phyloP scores from a whole-genome alignment of 148 eudicot genomes.

The Chenopodium album region DNA sequence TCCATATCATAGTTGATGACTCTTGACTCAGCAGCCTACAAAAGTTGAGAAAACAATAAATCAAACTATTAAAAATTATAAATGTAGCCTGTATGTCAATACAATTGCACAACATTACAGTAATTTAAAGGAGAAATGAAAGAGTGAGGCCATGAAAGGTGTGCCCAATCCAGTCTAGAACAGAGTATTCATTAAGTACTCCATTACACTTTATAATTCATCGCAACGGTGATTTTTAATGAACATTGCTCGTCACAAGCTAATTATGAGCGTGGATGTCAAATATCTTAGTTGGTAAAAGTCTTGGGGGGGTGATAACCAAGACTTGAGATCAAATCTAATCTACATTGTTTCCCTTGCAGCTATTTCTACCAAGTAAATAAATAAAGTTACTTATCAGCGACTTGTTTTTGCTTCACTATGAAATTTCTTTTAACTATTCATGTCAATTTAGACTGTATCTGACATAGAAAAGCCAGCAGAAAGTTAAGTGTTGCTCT shows the following conservation, averaged over 20 bases:
- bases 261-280: too few species aligned
- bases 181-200: background rate
- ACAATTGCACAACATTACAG: background rate
- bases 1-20: conserved; percentile 59
- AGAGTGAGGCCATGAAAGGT: background rate
- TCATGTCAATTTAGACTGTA: background rate
- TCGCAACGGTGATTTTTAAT: background rate
- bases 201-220: background rate
- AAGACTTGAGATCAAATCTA: too few species aligned
- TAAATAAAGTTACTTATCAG: background rate
- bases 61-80: background rate
- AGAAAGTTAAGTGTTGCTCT: background rate
- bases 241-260: too few species aligned
- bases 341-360: too few species aligned
- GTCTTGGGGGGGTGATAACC: too few species aligned
- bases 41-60: conserved; percentile 19
- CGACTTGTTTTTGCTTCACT: background rate
- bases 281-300: too few species aligned
- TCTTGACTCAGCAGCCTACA: conserved; percentile 82
- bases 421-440: background rate
- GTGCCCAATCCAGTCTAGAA: background rate
- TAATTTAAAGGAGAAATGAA: too few species aligned
- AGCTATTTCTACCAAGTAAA: too few species aligned
- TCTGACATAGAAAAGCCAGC: background rate
- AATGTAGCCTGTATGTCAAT: background rate